These are phyloP conservation scores for Stropharia rugosoannulata DNA, from an alignment of 768 basidiomycete genomes.

Conservation along the genomic window DNA sequence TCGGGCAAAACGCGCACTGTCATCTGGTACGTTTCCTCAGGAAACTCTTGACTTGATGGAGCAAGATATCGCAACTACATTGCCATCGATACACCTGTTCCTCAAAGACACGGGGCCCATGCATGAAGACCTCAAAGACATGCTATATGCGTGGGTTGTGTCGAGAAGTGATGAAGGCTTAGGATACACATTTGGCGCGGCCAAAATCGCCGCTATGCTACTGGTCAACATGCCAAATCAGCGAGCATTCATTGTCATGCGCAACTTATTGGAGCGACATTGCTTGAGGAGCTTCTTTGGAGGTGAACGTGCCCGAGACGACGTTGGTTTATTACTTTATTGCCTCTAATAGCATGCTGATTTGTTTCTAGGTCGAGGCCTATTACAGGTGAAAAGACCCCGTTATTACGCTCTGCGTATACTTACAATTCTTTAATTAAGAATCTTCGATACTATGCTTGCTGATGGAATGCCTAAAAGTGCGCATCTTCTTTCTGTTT, in stretches of 20 bases:
- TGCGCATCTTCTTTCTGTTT: neutral
- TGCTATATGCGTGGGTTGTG: slow-evolving; percentile 88
- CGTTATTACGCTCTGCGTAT: slow-evolving; percentile 4
- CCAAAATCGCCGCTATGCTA: slow-evolving; percentile 84
- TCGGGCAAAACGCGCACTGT: slow-evolving; percentile 70
- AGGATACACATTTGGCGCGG: slow-evolving; percentile 66
- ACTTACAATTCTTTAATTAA: slow-evolving; percentile 25
- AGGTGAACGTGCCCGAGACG: slow-evolving; percentile 65
- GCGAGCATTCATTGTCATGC: slow-evolving; percentile 78
- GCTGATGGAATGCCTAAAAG: slow-evolving; percentile 95
- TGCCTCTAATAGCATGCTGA: neutral
- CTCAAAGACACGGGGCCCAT: slow-evolving; percentile 74
- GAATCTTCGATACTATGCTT: slow-evolving; percentile 89
- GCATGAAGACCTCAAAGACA: slow-evolving; percentile 78
- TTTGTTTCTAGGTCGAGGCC: slow-evolving; percentile 68
- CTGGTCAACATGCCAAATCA: slow-evolving; percentile 77
- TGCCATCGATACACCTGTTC: slow-evolving; percentile 82
- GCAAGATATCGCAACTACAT: slow-evolving; percentile 68
- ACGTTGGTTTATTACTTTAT: slow-evolving; percentile 52
- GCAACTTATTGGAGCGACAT: slow-evolving; percentile 84
- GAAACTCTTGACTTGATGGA: slow-evolving; percentile 66
- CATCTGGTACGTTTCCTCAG: slow-evolving; percentile 63
- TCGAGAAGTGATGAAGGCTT: slow-evolving; percentile 81
- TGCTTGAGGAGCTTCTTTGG: slow-evolving; percentile 86
- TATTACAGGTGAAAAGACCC: slow-evolving; percentile 70